A percentile compares a stretch with the other conserved stretches of the same genome.
Conservation (phyloP, 1,284 basidiomycete species). For the Boletus sp. region DNA sequence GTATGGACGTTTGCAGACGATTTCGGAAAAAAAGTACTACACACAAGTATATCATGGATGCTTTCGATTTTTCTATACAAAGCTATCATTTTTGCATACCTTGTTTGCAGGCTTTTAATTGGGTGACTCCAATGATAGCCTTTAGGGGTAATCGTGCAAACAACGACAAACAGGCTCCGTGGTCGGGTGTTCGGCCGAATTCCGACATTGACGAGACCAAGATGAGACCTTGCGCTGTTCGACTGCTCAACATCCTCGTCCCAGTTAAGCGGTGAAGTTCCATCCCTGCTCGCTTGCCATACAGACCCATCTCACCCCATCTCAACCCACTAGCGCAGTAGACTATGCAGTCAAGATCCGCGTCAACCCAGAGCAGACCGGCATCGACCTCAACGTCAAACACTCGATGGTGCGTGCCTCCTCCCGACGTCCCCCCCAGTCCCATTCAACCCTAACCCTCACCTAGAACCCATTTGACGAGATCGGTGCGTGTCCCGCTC, state of each 20-base stretch:
- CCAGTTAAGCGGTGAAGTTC: conserved; percentile 87
- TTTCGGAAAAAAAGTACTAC: no score
- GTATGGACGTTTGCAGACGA: no score
- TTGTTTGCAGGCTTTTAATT: background rate
- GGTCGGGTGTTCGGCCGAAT: conserved; percentile 17
- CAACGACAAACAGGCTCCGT: no score
- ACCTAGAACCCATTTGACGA: conserved; percentile 92
- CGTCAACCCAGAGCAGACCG: conserved; percentile 87
- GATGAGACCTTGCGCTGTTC: conserved; percentile 73
- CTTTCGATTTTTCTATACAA: background rate
- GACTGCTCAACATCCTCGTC: conserved; percentile 84
- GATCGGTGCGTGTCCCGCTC: conserved; percentile 63
- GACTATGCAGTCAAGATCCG: conserved; percentile 93
- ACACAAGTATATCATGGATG: no score
- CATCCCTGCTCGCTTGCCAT: no score
- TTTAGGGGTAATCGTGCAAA: no score
- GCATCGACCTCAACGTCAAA: conserved; percentile 92
- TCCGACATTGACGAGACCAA: conserved; percentile 16
- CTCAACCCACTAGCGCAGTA: conserved; percentile 52
- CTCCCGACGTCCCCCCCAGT: background rate
- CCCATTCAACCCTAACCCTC: background rate
- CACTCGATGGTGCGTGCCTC: conserved; percentile 91
- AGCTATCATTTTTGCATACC: conserved; percentile 1
- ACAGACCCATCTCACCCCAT: background rate
- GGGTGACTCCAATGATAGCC: background rate